Base-by-base conservation (phyloP, 371 early-diverging fungal species). In the Syncephalastrum contaminatum region DNA sequence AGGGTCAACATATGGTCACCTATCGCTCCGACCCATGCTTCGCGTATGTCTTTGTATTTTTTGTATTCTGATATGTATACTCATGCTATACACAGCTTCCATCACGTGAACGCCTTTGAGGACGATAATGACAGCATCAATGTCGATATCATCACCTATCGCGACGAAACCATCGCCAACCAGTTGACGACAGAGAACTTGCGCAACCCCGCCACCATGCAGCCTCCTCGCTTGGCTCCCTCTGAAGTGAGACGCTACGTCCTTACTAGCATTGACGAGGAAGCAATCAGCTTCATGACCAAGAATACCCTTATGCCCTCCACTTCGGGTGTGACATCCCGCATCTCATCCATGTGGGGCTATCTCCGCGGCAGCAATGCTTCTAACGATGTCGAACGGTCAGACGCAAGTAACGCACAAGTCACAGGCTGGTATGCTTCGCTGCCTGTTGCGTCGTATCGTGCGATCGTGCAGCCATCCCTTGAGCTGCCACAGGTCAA, bases 41-140 rank as follows among this genome's bases (percentile, higher is more conserved):
- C 63, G 80, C 80, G 70, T 77, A 66, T 60, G 73, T 54, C 13
- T n/a, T n/a, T n/a, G n/a, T 0, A 25, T 20, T 39, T 20, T 30
- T 10, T 30, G 36, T 30, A 30, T 30, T 10, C 2, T 30, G 36
- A 30, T 30, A 24, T 44, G 13, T 40, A 27, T 14, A 48, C n/a
- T 40, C 24, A 44, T 7, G 10, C 14, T 20, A 40, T 15, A 13
- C 20, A 12, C 70, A 81, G 84, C 20, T 75, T 90, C 66, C 87
- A 88, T 58, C 87, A 87, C 54, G 76, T 88, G 51, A 89, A 89
- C 55, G 91, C 91, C 0, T 86, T 78, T 59, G 90, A 90, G 52
- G 89, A 88, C 52, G 70, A 72, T 0, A 78, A 73, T 1, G 87
- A 83, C 54, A 81, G 80, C 53, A 67, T 88, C 4, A 65, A 77